Percentiles rank a stretch among this genome's conserved stretches.
These are phyloP conservation scores for Falciphora oryzae DNA, from an alignment of 2,329 filamentous ascomycete genomes.

Conservation along the genomic window DNA sequence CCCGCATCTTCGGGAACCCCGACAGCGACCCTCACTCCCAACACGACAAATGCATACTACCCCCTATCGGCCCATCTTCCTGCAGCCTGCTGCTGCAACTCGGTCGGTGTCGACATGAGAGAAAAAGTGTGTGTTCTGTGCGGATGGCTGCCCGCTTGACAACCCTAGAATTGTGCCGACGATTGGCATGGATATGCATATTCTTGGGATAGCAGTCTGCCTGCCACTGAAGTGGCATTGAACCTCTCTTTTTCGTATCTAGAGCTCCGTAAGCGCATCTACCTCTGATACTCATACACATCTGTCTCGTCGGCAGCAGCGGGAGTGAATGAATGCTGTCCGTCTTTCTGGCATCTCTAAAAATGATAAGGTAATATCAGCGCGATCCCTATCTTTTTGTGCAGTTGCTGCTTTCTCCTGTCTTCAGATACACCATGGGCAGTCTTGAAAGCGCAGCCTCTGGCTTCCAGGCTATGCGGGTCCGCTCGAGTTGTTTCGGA, in stretches of 20 bases:
- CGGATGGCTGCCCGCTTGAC: not conserved
- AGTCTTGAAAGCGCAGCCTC: not conserved
- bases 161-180: not conserved
- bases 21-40: not conserved
- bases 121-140: no score
- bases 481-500: not conserved
- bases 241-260: not conserved
- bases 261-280: not conserved
- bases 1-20: not conserved
- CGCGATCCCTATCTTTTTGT: not conserved
- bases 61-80: not conserved
- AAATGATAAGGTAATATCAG: no score
- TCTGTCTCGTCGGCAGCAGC: no score
- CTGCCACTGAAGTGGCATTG: no score
- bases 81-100: not conserved
- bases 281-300: not conserved
- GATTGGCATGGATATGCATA: not conserved
- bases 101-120: no score
- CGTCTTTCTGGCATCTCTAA: no score
- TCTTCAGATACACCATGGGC: no score
- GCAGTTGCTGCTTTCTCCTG: not conserved
- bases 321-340: no score
- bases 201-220: no score
- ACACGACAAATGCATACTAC: not conserved
- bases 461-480: no score